Evolutionary conservation across 2,329 filamentous ascomycete species (phyloP), one percentile per base, ranked within the genome.

Genomic region (Venturia oleaginea): DNA sequence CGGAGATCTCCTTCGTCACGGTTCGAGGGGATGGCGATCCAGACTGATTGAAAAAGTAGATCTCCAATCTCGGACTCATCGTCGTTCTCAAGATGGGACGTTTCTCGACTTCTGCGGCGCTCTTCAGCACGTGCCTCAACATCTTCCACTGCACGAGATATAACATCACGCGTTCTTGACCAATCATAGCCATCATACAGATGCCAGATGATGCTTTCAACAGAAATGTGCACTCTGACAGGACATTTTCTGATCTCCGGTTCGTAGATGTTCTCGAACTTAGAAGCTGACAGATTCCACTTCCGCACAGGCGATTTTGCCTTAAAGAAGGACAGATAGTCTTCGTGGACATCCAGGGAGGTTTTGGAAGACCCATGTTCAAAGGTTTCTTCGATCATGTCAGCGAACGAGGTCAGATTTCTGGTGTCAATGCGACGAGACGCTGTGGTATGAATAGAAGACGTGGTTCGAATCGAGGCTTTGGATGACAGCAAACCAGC

Each of bases 131-230:
- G 91, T 54, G 82, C 81, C 75, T 99, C 91, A 1, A 99, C 88
- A 63, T 95, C 87, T 66, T 94, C 86, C 2, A 99, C 92, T 7
- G 91, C 92, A 72, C 93, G 90, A 27, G 87, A 86, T 65, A 99
- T 96, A 4, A 88, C 85, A 67, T 94, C 89, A 54, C 93, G 84
- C 0, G 95, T 99, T 54, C 85, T 84, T 69, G 87, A 84, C 95
- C 95, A 99, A 75, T 99, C 95, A 73, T 96, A 99, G 1, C 94
- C 94, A 78, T 99, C 94, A 74, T 94, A 97, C 0, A 99, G 79
- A 71, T 99, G 96, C 94, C 94, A 99, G 66, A 97, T 97, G 62
- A 97, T 79, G 72, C 97, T 91, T 6, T 96, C 87, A 71, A 97
- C 91, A 32, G 90, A 87, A 19, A 97, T 83, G 5, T 86, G 86